phyloP scores from a whole-genome alignment of 257 asterid genomes.

The Mentha longifolia region DNA sequence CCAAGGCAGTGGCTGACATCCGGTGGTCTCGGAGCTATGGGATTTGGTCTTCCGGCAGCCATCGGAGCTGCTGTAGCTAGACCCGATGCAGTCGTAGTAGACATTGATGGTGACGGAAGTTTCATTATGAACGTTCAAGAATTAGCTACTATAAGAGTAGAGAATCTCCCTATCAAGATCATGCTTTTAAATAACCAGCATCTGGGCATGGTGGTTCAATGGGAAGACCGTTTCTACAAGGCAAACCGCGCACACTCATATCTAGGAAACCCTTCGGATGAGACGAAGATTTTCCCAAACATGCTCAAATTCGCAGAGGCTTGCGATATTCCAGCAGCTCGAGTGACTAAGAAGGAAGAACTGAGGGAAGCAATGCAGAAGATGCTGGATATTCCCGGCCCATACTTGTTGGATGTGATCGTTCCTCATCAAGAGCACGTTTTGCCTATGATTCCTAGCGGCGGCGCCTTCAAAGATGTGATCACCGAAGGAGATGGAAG shows the following conservation, averaged over 20 bases:
- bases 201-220: slow-evolving; percentile 87
- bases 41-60: slow-evolving; percentile 87
- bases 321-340: slow-evolving; percentile 70
- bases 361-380: slow-evolving; percentile 61
- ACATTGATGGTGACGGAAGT: slow-evolving; percentile 92
- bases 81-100: slow-evolving; percentile 73
- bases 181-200: slow-evolving; percentile 81
- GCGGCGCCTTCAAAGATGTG: slow-evolving; percentile 74
- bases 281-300: slow-evolving; percentile 63
- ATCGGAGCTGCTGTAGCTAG: slow-evolving; percentile 84
- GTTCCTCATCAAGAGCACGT: slow-evolving; percentile 90
- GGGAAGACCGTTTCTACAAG: slow-evolving; percentile 90
- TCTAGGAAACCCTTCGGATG: slow-evolving; percentile 72
- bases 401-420: slow-evolving; percentile 75
- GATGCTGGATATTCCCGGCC: slow-evolving; percentile 82
- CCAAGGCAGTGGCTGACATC: slow-evolving; percentile 85
- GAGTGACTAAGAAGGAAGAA: slow-evolving; percentile 55
- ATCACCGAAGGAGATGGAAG: slow-evolving; percentile 84
- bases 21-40: slow-evolving; percentile 85
- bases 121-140: slow-evolving; percentile 89
- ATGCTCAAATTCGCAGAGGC: slow-evolving; percentile 82
- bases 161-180: slow-evolving; percentile 79
- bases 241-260: slow-evolving; percentile 81
- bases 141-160: slow-evolving; percentile 69
- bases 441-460: slow-evolving; percentile 86